Conservation (phyloP, 2,329 filamentous ascomycete genomes). For the Coniella vitis region DNA sequence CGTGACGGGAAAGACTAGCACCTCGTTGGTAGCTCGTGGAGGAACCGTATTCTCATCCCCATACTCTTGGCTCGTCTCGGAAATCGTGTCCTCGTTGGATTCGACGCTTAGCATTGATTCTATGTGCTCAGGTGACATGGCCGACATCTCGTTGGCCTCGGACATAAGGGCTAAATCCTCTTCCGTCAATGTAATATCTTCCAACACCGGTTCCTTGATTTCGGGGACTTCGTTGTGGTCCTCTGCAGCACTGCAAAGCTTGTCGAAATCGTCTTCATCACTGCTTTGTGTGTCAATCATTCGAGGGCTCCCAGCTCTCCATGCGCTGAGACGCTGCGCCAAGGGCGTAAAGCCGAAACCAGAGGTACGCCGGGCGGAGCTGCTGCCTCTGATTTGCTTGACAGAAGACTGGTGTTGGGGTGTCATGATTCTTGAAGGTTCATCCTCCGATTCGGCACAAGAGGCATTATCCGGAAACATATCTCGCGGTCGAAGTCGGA, state of each 20-base stretch:
- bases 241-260: constrained; percentile 26
- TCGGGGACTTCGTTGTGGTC: constrained; percentile 14
- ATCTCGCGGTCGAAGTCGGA: constrained; percentile 42
- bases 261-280: constrained; percentile 26
- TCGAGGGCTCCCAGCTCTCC: constrained; percentile 53
- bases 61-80: constrained; percentile 59
- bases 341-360: constrained; percentile 55
- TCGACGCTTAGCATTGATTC: constrained; percentile 28
- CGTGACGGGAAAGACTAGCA: constrained; percentile 40
- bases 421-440: constrained; percentile 25
- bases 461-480: constrained; percentile 34
- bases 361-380: constrained; percentile 21
- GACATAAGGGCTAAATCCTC: constrained; percentile 52
- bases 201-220: constrained; percentile 31
- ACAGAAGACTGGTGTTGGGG: constrained; percentile 12
- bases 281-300: constrained; percentile 18
- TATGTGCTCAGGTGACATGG: constrained; percentile 38
- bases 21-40: constrained; percentile 17
- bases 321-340: constrained; percentile 37
- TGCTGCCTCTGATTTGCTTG: constrained; percentile 20
- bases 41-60: constrained; percentile 59
- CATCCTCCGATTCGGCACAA: constrained; percentile 51
- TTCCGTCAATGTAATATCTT: constrained; percentile 40
- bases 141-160: constrained; percentile 55
- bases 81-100: constrained; percentile 42